Conservation (phyloP, 164 flowering plant species). For the Chimonanthus salicifolius region DNA sequence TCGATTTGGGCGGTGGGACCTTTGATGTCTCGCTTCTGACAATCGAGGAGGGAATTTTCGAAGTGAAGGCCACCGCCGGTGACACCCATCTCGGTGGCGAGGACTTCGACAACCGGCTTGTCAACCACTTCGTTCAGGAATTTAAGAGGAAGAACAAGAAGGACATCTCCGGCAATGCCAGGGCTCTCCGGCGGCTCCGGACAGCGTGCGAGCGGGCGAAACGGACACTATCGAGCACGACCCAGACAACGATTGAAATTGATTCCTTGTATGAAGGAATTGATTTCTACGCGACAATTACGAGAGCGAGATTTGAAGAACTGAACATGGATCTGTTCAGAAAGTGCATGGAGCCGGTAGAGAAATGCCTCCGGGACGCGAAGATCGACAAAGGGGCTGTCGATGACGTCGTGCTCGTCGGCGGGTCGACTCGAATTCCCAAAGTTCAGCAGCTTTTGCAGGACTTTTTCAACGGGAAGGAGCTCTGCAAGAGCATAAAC, state of each 20-base stretch:
- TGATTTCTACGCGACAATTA: slow-evolving; percentile 60
- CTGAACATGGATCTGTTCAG: slow-evolving; percentile 60
- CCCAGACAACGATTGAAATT: slow-evolving; percentile 58
- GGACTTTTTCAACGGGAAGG: slow-evolving; percentile 72
- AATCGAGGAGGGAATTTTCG: slow-evolving; percentile 67
- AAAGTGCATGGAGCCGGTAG: slow-evolving; percentile 67
- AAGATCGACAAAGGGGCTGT: slow-evolving; percentile 60
- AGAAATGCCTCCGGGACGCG: slow-evolving; percentile 67
- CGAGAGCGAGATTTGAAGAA: slow-evolving; percentile 57
- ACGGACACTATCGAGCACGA: slow-evolving; percentile 56
- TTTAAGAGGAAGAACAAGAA: slow-evolving; percentile 68
- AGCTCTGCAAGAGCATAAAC: slow-evolving; percentile 67
- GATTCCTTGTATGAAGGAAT: slow-evolving; percentile 63
- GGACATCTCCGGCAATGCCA: slow-evolving; percentile 57
- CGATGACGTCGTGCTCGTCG: slow-evolving; percentile 57
- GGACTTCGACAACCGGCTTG: slow-evolving; percentile 66
- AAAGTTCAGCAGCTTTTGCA: slow-evolving; percentile 62
- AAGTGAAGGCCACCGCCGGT: slow-evolving; percentile 65
- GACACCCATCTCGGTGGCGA: slow-evolving; percentile 63
- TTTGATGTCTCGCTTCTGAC: slow-evolving; percentile 64
- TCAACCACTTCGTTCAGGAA: slow-evolving; percentile 56
- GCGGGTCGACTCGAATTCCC: slow-evolving; percentile 66
- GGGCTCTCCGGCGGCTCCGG: slow-evolving; percentile 58
- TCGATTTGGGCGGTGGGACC: slow-evolving; percentile 67
- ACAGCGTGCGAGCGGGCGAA: slow-evolving; percentile 63